These are phyloP conservation scores for Microdochium nivale DNA, from an alignment of 2,329 filamentous ascomycete genomes.

Conservation along the genomic window DNA sequence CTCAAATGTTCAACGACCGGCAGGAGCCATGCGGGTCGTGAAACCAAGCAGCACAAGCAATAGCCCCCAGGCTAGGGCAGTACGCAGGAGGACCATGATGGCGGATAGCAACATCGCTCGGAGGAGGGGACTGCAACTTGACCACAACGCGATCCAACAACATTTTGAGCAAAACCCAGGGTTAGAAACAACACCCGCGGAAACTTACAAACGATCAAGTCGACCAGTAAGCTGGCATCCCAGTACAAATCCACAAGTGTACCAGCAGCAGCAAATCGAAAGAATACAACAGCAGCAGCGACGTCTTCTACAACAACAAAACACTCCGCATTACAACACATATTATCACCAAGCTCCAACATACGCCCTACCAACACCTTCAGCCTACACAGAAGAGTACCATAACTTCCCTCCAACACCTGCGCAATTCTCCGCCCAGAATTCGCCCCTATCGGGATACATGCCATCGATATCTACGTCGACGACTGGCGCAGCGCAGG, in stretches of 20 bases:
- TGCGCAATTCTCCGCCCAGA: conserved; percentile 46
- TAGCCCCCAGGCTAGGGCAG: conserved; percentile 50
- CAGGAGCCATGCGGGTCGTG: conserved; percentile 46
- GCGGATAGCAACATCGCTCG: conserved; percentile 34
- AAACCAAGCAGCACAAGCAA: conserved; percentile 63
- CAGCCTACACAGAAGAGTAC: conserved; percentile 31
- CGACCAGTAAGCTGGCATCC: conserved; percentile 72
- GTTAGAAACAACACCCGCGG: conserved; percentile 18
- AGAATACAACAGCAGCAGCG: conserved; percentile 9
- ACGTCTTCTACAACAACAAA: not conserved
- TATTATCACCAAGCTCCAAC: conserved; percentile 18
- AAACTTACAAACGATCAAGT: conserved; percentile 27
- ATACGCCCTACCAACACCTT: conserved; percentile 29
- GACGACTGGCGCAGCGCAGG: conserved; percentile 27
- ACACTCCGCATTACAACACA: not conserved
- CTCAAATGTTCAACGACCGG: conserved; percentile 39
- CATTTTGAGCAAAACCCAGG: conserved; percentile 19
- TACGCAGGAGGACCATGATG: conserved; percentile 48
- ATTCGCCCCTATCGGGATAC: conserved; percentile 45
- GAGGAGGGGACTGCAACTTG: conserved; percentile 35
- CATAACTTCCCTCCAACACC: conserved; percentile 40
- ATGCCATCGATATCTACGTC: conserved; percentile 39
- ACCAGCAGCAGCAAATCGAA: conserved; percentile 23
- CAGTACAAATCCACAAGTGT: conserved; percentile 30
- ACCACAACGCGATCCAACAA: conserved; percentile 34